A percentile compares a stretch with the other conserved stretches of the same genome.
phyloP scores from a whole-genome alignment of 805 yeast species.

The Cyberlindnera xishuangbannaensis region DNA sequence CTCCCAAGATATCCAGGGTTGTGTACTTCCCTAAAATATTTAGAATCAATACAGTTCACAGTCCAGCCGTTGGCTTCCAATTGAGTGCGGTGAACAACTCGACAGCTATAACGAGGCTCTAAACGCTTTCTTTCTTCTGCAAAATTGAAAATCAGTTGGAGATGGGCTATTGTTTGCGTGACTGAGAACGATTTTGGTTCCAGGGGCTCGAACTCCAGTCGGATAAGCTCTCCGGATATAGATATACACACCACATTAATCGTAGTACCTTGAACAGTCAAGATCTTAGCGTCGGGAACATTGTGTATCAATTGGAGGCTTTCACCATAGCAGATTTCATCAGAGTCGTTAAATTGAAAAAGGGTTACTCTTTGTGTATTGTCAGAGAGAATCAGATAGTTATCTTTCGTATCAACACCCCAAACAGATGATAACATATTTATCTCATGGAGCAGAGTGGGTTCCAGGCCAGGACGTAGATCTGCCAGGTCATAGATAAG shows the following conservation, averaged over 20 bases:
- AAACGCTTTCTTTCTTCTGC: not conserved
- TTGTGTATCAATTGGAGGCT: conserved; percentile 46
- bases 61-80: conserved; percentile 53
- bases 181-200: not conserved
- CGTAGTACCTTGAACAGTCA: conserved; percentile 19
- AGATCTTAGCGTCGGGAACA: conserved; percentile 46
- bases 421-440: conserved; percentile 43
- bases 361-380: conserved; percentile 44
- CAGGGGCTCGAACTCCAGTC: conserved; percentile 9
- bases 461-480: conserved; percentile 21
- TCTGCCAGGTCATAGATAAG: conserved; percentile 32
- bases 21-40: conserved; percentile 43
- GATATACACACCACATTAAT: conserved; percentile 36
- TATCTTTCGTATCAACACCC: conserved; percentile 49
- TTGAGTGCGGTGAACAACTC: conserved; percentile 29
- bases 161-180: no score
- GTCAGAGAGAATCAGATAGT: conserved; percentile 45
- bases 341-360: conserved; percentile 26
- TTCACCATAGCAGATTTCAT: conserved; percentile 22
- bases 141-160: conserved; percentile 1
- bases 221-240: conserved; percentile 35
- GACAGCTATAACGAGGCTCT: conserved; percentile 14
- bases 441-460: conserved; percentile 29
- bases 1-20: conserved; percentile 41
- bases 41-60: conserved; percentile 32